Evolutionary conservation across 2,329 filamentous ascomycete species (phyloP).

Genomic region (Aspergillus sp.): DNA sequence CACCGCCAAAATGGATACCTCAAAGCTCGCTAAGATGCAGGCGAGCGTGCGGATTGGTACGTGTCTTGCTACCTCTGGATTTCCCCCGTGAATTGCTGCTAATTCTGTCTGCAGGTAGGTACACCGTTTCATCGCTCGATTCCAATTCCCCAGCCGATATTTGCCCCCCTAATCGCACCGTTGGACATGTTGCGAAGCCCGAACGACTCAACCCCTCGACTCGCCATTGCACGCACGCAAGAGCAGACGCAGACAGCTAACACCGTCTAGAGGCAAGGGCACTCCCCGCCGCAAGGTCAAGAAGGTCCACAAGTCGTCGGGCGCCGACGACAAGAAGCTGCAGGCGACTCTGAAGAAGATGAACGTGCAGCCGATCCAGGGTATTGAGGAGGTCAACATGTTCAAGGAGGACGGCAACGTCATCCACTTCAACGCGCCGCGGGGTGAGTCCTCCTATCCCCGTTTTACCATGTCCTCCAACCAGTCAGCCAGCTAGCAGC

Average conservation of each 20-base stretch:
- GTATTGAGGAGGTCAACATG: conserved; percentile 99
- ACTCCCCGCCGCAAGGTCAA: conserved; percentile 97
- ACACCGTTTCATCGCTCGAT: too few species aligned
- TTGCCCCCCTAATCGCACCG: too few species aligned
- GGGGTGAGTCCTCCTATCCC: conserved; percentile 56
- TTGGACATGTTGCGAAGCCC: conserved; percentile 1
- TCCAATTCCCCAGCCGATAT: background rate
- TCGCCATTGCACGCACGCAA: too few species aligned
- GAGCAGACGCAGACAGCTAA: conserved; percentile 9
- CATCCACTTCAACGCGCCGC: conserved; percentile 96
- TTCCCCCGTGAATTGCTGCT: too few species aligned
- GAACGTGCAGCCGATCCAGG: conserved; percentile 98
- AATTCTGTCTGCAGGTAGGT: too few species aligned
- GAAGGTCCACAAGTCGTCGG: conserved; percentile 87
- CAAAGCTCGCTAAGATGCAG: conserved; percentile 59
- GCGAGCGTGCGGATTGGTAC: conserved; percentile 61
- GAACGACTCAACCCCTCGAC: conserved; percentile 1
- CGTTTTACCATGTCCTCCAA: background rate
- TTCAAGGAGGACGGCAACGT: conserved; percentile 99
- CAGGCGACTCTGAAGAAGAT: conserved; percentile 97
- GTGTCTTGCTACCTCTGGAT: conserved; percentile 29
- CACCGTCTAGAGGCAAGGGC: conserved; percentile 71
- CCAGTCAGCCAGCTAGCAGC: background rate
- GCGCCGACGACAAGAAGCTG: conserved; percentile 99
- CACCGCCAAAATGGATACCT: conserved; percentile 51